Percentiles rank a stretch among this genome's conserved stretches.
phyloP scores from a whole-genome alignment of 352 stramenopile species.

The Pythium apleroticum region DNA sequence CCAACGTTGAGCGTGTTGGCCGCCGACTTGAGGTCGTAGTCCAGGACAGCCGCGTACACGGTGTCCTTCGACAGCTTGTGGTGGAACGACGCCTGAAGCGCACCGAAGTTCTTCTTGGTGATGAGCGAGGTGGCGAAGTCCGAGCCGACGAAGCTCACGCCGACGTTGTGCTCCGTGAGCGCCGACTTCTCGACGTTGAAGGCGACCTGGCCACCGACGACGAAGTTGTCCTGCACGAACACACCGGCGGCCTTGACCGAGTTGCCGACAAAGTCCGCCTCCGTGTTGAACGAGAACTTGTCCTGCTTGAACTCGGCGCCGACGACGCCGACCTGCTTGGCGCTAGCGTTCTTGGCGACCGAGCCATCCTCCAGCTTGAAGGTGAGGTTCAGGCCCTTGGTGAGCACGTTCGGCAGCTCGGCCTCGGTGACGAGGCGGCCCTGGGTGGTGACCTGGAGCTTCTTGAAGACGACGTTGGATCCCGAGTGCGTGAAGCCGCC shows the following conservation, averaged over 20 bases:
- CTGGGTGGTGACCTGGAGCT: conserved; percentile 88
- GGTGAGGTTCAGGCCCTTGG: conserved; percentile 77
- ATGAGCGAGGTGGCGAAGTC: conserved; percentile 79
- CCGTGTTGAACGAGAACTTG: conserved; percentile 60
- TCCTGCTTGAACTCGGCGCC: conserved; percentile 74
- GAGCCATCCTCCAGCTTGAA: conserved; percentile 84
- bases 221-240: conserved; percentile 77
- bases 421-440: conserved; percentile 74
- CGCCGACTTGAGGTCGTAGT: conserved; percentile 86
- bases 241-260: conserved; percentile 37
- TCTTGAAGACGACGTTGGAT: conserved; percentile 67
- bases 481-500: conserved; percentile 69
- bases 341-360: conserved; percentile 70
- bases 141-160: conserved; percentile 65
- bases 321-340: conserved; percentile 73
- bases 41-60: conserved; percentile 85
- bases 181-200: conserved; percentile 84
- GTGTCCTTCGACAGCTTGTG: conserved; percentile 81
- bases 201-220: conserved; percentile 64
- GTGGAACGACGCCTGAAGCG: conserved; percentile 77
- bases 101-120: conserved; percentile 89
- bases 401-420: conserved; percentile 78
- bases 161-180: conserved; percentile 85
- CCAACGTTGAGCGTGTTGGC: conserved; percentile 51
- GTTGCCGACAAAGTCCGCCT: conserved; percentile 60